phyloP scores from a whole-genome alignment of 495 filamentous ascomycete genomes.

The Saxophila tyrrhenica region DNA sequence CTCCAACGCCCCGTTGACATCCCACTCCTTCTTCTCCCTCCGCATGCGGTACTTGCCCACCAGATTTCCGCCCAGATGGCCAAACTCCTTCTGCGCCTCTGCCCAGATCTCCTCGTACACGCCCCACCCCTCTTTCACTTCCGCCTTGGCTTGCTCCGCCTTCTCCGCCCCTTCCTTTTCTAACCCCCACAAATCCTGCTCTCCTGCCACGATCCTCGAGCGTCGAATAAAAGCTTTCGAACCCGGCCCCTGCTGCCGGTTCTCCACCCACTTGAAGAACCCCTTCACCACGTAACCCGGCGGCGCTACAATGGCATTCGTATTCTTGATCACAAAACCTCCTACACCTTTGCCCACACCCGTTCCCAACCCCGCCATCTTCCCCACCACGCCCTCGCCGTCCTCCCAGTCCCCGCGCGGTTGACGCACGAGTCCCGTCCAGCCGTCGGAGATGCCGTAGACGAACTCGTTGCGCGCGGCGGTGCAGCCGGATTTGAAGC shows the following conservation, averaged over 20 bases:
- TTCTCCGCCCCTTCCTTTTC: not conserved
- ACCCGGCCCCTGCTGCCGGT: constrained; percentile 12
- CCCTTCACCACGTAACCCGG: constrained; percentile 58
- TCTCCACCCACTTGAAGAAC: constrained; percentile 32
- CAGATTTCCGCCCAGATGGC: not conserved
- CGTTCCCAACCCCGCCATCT: constrained; percentile 34
- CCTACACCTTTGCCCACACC: constrained; percentile 67
- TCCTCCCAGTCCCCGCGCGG: constrained; percentile 52
- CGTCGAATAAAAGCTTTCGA: constrained; percentile 12
- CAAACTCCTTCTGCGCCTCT: constrained; percentile 32
- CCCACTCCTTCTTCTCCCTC: constrained; percentile 7
- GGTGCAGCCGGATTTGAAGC: constrained; percentile 52
- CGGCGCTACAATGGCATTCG: constrained; percentile 52
- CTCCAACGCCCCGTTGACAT: constrained; percentile 13
- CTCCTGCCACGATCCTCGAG: constrained; percentile 16
- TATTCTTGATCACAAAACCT: constrained; percentile 60
- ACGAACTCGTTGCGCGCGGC: constrained; percentile 58
- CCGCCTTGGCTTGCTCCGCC: not conserved
- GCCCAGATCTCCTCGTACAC: constrained; percentile 80
- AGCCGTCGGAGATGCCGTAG: constrained; percentile 62
- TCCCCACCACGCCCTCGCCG: constrained; percentile 20
- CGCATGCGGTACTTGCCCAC: constrained; percentile 1
- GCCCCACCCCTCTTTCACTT: constrained; percentile 53
- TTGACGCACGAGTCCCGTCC: constrained; percentile 56
- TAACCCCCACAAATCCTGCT: constrained; percentile 18